phyloP scores from a whole-genome alignment of 768 basidiomycete species.

The Termitomyces sp. region DNA sequence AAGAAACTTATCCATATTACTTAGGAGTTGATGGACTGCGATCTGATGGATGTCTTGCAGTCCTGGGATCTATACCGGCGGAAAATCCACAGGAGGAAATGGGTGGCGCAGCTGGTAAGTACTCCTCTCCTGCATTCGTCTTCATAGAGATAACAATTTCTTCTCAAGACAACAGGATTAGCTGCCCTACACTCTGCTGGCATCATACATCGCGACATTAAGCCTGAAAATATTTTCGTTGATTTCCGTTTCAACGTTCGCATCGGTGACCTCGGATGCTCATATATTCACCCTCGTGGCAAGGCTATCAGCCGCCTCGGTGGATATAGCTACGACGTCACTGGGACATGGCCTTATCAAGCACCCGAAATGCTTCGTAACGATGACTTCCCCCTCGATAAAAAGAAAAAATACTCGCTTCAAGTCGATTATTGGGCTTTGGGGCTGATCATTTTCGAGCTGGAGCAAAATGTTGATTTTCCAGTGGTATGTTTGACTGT shows the following conservation, averaged over 20 bases:
- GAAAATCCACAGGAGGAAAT: slow-evolving; percentile 26
- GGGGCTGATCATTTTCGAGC: slow-evolving; percentile 37
- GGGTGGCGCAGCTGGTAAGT: slow-evolving; percentile 38
- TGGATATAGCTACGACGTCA: slow-evolving; percentile 21
- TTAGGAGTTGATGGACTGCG: slow-evolving; percentile 39
- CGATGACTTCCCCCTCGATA: background rate
- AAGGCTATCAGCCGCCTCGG: slow-evolving; percentile 11
- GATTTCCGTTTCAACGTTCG: slow-evolving; percentile 35
- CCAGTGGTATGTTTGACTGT: background rate
- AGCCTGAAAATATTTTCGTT: slow-evolving; percentile 68
- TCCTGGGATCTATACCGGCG: slow-evolving; percentile 19
- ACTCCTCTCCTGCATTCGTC: background rate
- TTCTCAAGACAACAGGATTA: slow-evolving; percentile 34
- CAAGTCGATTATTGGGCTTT: slow-evolving; percentile 40
- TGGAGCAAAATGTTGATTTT: slow-evolving; percentile 20
- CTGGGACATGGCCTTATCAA: slow-evolving; percentile 34
- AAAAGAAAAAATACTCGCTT: slow-evolving; percentile 23
- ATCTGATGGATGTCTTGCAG: slow-evolving; percentile 28
- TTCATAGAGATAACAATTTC: background rate
- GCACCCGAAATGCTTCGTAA: slow-evolving; percentile 38
- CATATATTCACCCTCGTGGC: slow-evolving; percentile 17
- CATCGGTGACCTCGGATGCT: slow-evolving; percentile 39
- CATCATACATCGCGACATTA: slow-evolving; percentile 67
- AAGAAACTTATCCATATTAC: background rate
- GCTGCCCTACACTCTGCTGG: slow-evolving; percentile 51